A percentile compares a stretch with the other conserved stretches of the same genome.
Conservation (phyloP, 1,284 basidiomycete species). For the Fomitopsis pinicola region DNA sequence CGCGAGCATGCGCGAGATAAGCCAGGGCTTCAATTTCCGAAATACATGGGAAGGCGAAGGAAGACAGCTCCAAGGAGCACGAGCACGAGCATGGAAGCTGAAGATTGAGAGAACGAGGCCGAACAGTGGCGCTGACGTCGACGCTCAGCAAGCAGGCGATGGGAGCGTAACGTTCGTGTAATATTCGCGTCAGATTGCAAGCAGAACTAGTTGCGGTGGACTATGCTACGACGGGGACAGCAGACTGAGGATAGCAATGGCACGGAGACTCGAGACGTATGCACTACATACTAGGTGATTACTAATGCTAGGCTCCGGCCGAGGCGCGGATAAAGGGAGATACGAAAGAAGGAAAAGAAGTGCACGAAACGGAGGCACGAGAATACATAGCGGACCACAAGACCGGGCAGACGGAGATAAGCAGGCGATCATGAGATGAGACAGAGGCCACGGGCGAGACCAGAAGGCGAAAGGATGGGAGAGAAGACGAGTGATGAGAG, state of each 20-base stretch:
- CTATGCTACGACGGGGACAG: neutral
- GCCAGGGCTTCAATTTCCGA: neutral
- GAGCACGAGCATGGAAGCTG: neutral
- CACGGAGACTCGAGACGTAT: neutral
- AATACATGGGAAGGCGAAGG: neutral
- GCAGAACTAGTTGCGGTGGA: neutral
- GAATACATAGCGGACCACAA: slow-evolving; percentile 7
- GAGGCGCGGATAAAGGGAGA: slow-evolving; percentile 4
- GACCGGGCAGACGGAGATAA: slow-evolving; percentile 5
- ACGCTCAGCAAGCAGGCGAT: neutral
- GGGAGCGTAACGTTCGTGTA: neutral
- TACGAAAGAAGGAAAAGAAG: neutral
- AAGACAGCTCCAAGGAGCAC: neutral
- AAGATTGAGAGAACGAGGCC: neutral
- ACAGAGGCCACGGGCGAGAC: neutral
- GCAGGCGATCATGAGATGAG: slow-evolving; percentile 3
- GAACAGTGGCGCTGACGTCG: neutral
- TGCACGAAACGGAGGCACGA: neutral
- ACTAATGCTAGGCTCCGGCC: slow-evolving; percentile 10
- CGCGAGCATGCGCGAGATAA: neutral
- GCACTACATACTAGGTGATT: slow-evolving; percentile 9
- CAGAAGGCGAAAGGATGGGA: neutral
- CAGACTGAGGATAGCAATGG: neutral
- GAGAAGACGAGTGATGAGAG: neutral
- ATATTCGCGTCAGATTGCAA: neutral